Conservation (phyloP, 2,329 filamentous ascomycete genomes). For the Claviceps arundinis region DNA sequence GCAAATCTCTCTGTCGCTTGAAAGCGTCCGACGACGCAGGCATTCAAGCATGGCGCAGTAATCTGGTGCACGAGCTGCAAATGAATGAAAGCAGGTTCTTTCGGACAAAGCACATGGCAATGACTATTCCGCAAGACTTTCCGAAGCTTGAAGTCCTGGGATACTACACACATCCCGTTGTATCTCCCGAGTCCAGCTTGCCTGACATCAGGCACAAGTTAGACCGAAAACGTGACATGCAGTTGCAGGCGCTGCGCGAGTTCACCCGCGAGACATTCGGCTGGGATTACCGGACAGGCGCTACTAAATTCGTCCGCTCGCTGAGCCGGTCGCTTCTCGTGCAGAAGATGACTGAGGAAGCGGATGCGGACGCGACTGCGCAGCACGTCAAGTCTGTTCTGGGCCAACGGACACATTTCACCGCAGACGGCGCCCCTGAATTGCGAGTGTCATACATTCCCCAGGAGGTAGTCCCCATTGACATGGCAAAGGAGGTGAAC, state of each 20-base stretch:
- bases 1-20: conserved; percentile 56
- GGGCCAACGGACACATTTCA: conserved; percentile 53
- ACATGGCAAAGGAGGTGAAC: conserved; percentile 60
- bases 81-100: conserved; percentile 81
- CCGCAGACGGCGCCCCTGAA: conserved; percentile 63
- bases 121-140: conserved; percentile 68
- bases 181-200: conserved; percentile 49
- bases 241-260: conserved; percentile 44
- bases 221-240: conserved; percentile 12
- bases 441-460: conserved; percentile 69
- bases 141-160: conserved; percentile 66
- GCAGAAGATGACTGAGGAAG: conserved; percentile 32
- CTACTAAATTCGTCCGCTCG: conserved; percentile 71
- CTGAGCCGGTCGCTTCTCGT: conserved; percentile 65
- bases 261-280: conserved; percentile 75
- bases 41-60: conserved; percentile 56
- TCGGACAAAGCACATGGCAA: conserved; percentile 55
- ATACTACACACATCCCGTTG: conserved; percentile 78
- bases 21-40: conserved; percentile 44
- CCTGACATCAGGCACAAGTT: conserved; percentile 15
- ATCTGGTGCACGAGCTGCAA: conserved; percentile 59
- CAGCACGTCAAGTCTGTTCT: conserved; percentile 52
- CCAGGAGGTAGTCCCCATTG: conserved; percentile 60
- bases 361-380: conserved; percentile 20
- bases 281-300: conserved; percentile 67